Evolutionary conservation across 2,329 filamentous ascomycete species (phyloP), one percentile per base, ranked within the genome.

Genomic region (Fusarium sambucinum): DNA sequence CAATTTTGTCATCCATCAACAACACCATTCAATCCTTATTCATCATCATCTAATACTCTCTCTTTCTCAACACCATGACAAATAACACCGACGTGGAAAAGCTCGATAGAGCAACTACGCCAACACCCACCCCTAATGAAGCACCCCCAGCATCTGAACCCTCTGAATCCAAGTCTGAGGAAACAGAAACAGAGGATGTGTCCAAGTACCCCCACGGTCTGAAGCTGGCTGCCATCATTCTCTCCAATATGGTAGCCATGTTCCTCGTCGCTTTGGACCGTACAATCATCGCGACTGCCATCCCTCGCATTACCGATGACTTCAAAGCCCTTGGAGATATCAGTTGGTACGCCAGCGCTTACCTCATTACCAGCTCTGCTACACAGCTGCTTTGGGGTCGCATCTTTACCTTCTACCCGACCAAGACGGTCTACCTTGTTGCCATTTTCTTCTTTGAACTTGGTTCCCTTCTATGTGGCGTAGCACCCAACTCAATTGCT

Each of bases 201-300:
- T 38, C 55, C 16, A 37, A 46, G 19, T 45, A 53, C 23, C 55
- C 48, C 48, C 41, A 46, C 23, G 55, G 55, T 25, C 30, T 58
- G 11, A 58, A 58, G 4, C 19, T 59, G 17, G 55, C 48, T 25
- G 48, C 35, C 19, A 54, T 59, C 27, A 46, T 59, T 10, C 47
- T 46, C 33, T 54, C 55, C 33, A 59, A 54, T 21, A 59, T 59
- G 55, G 55, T 59, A 6, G 55, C 55, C 55, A 59, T 59, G 55
- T 59, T 59, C 41, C 48, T 52, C 16, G 55, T 58, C 32, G 55
- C 55, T n/a, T n/a, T 58, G 10, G 55, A 58, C 32, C 46, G 55
- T 10, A 58, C 55, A n/a, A 58, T 58, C 23, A 53, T 58, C 23
- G 47, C 38, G 7, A 58, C 55, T 7, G 55, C 55, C 30, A 58